Conservation (phyloP, 768 basidiomycete genomes). For the Leccinum imitatum region DNA sequence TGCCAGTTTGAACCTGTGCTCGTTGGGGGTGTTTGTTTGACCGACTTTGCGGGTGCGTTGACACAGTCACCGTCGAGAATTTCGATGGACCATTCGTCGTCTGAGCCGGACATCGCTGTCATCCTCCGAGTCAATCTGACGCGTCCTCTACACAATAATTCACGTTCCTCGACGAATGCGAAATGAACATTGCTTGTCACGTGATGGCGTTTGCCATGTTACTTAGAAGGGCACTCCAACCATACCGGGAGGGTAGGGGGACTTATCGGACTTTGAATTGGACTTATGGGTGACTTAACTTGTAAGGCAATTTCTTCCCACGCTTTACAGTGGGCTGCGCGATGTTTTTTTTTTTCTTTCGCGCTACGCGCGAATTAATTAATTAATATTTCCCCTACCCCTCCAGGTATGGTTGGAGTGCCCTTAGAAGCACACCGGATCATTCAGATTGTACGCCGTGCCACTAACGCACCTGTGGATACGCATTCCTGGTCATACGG, state of each 20-base stretch:
- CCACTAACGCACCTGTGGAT: background rate
- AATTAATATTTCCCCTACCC: too few species aligned
- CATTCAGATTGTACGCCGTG: too few species aligned
- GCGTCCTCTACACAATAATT: background rate
- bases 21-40: slow-evolving; percentile 22
- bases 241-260: too few species aligned
- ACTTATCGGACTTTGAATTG: too few species aligned
- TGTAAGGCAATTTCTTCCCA: too few species aligned
- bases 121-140: slow-evolving; percentile 15
- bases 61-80: slow-evolving; percentile 26
- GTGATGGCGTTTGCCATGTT: slow-evolving; percentile 14
- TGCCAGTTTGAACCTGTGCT: background rate
- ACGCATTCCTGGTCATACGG: background rate
- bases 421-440: too few species aligned
- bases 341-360: too few species aligned
- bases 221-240: too few species aligned
- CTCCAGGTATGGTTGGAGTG: too few species aligned
- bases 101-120: slow-evolving; percentile 15
- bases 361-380: too few species aligned
- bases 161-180: background rate
- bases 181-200: slow-evolving; percentile 9
- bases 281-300: too few species aligned
- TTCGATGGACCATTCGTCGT: slow-evolving; percentile 33
- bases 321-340: too few species aligned
- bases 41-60: slow-evolving; percentile 10